A percentile compares a stretch with the other conserved stretches of the same genome.
phyloP scores from a whole-genome alignment of 139 green algal species.

The Ettlia oleoabundans region DNA sequence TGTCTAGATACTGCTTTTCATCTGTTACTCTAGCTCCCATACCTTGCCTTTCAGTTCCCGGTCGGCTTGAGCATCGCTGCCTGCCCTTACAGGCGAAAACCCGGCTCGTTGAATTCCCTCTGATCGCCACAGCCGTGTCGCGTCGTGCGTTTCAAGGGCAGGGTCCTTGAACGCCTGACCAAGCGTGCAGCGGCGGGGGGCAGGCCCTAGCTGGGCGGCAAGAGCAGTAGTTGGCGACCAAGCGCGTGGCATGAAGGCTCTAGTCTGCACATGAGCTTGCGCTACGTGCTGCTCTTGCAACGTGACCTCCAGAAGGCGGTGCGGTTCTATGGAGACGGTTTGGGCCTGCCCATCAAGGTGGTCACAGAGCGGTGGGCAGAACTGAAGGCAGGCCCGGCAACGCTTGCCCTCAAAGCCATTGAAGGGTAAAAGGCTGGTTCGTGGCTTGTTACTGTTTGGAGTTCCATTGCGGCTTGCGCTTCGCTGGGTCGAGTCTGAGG shows the following conservation, averaged over 20 bases:
- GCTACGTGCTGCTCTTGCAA: constrained; percentile 76
- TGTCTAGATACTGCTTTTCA: too few relatives aligned
- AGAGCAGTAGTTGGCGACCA: background rate
- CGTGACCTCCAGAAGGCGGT: constrained; percentile 70
- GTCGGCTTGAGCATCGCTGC: too few relatives aligned
- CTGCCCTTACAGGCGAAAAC: too few relatives aligned
- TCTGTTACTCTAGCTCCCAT: too few relatives aligned
- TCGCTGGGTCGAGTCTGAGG: too few relatives aligned
- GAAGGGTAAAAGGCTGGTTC: constrained; percentile 53
- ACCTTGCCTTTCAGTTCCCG: too few relatives aligned
- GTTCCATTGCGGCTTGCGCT: background rate
- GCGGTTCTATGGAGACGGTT: constrained; percentile 68
- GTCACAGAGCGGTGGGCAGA: constrained; percentile 81
- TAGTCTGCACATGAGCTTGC: constrained; percentile 30
- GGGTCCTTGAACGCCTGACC: too few relatives aligned
- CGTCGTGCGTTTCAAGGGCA: too few relatives aligned
- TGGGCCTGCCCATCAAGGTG: constrained; percentile 68
- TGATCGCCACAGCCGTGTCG: too few relatives aligned
- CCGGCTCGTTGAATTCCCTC: too few relatives aligned
- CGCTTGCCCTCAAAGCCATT: constrained; percentile 60
- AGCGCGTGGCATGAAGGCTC: background rate
- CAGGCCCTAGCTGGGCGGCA: background rate
- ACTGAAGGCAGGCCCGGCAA: constrained; percentile 55
- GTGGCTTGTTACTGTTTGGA: too few relatives aligned
- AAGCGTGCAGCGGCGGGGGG: too few relatives aligned